Evolutionary conservation across 192 early-diverging fungal species (phyloP).

Genomic region (Obelidium mucronatum): DNA sequence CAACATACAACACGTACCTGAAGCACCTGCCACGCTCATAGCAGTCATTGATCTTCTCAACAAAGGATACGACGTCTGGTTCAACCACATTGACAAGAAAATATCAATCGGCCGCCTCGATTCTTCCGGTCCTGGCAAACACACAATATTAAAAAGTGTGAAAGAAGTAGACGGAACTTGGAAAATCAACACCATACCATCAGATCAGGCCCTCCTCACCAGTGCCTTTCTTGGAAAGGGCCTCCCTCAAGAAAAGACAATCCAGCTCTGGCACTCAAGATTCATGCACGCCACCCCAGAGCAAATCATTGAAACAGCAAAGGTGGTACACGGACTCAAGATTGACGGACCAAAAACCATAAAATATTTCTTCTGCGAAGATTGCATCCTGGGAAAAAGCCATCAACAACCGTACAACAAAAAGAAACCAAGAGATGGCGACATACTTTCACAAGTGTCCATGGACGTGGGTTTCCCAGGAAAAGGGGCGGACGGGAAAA

Average conservation of each 20-base stretch:
- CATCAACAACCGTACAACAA: neutral
- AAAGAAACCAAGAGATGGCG: too few species aligned
- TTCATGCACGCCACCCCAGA: neutral
- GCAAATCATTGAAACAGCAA: neutral
- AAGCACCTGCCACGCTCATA: neutral
- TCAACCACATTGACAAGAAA: neutral
- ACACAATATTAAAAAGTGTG: neutral
- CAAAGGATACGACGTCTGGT: too few species aligned
- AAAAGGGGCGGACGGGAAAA: neutral
- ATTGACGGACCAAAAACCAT: neutral
- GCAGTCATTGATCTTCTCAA: neutral
- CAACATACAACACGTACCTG: neutral
- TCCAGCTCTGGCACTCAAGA: neutral
- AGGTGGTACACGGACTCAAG: too few species aligned
- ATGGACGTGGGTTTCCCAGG: neutral
- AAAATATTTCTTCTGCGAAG: neutral
- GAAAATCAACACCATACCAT: neutral
- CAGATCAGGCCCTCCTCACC: neutral
- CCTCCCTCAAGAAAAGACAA: neutral
- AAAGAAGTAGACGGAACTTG: neutral
- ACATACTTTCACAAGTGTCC: too few species aligned
- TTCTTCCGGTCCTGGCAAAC: neutral
- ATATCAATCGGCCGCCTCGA: neutral
- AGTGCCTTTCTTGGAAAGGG: neutral
- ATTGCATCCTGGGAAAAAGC: neutral